phyloP scores from a whole-genome alignment of 2,329 filamentous ascomycete genomes.

The Verticillium longisporum region DNA sequence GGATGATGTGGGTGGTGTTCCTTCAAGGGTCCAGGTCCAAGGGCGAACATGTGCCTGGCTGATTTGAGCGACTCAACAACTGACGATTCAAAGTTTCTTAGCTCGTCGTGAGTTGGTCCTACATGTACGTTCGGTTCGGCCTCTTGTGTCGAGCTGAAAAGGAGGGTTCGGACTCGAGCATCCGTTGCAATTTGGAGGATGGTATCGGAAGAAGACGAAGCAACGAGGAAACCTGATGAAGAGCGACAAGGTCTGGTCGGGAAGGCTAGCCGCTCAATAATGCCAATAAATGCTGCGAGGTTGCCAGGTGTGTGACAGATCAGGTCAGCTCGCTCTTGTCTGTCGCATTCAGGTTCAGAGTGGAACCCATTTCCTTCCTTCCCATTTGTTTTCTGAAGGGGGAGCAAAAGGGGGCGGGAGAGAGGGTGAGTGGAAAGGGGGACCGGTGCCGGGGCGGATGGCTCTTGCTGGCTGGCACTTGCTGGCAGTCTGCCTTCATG shows the following conservation, averaged over 20 bases:
- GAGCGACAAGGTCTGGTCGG: neutral
- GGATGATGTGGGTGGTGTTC: slow-evolving; percentile 1
- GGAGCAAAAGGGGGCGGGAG: neutral
- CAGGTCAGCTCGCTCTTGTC: neutral
- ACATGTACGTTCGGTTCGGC: neutral
- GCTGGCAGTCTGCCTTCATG: too few species aligned
- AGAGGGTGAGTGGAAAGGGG: too few species aligned
- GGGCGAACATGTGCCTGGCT: too few species aligned
- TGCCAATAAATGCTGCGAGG: slow-evolving; percentile 10
- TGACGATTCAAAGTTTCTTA: neutral
- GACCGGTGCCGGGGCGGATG: too few species aligned
- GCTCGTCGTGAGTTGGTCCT: neutral
- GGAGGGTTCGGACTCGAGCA: neutral
- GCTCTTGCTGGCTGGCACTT: too few species aligned
- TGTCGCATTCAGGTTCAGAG: neutral
- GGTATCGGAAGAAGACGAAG: neutral
- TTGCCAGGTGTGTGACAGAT: slow-evolving; percentile 9
- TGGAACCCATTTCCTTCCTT: neutral
- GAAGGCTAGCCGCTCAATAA: neutral
- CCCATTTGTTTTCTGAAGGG: too few species aligned
- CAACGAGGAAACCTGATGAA: neutral
- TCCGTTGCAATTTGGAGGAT: neutral
- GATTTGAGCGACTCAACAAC: too few species aligned
- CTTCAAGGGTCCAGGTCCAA: slow-evolving; percentile 6
- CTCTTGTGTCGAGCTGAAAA: neutral